phyloP scores from a whole-genome alignment of 108 stramenopile species.

The Cyclostephanos tholiformis region DNA sequence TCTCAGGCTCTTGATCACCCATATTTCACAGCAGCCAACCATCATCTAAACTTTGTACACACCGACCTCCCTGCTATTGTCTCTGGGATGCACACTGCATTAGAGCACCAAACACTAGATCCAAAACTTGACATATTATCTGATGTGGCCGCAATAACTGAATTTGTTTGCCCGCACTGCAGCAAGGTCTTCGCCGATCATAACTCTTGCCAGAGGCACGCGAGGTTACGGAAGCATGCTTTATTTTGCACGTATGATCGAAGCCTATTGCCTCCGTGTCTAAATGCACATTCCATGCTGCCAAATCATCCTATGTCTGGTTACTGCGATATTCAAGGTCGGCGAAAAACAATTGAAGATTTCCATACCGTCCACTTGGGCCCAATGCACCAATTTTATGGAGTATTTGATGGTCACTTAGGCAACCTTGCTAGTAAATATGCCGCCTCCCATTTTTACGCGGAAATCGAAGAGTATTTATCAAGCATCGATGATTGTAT shows the following conservation, averaged over 20 bases:
- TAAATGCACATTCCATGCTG: constrained; percentile 88
- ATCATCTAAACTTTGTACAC: neutral
- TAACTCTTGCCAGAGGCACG: constrained; percentile 86
- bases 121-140: constrained; percentile 61
- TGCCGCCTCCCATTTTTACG: constrained; percentile 66
- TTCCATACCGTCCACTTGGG: constrained; percentile 86
- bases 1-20: constrained; percentile 75
- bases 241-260: constrained; percentile 83
- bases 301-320: constrained; percentile 80
- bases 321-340: constrained; percentile 87
- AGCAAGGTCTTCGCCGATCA: constrained; percentile 77
- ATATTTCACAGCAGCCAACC: constrained; percentile 55
- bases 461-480: constrained; percentile 41
- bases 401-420: constrained; percentile 66
- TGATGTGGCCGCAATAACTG: constrained; percentile 37
- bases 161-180: constrained; percentile 81
- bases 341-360: constrained; percentile 87
- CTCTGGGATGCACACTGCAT: constrained; percentile 62
- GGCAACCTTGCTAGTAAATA: constrained; percentile 84
- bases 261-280: constrained; percentile 68
- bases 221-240: constrained; percentile 74
- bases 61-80: constrained; percentile 10
- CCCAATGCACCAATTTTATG: constrained; percentile 78
- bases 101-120: constrained; percentile 72
- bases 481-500: constrained; percentile 30